Evolutionary conservation across 805 yeast species (phyloP), one percentile per base, ranked within the genome.

Genomic region (Metschnikowia santaceciliae): DNA sequence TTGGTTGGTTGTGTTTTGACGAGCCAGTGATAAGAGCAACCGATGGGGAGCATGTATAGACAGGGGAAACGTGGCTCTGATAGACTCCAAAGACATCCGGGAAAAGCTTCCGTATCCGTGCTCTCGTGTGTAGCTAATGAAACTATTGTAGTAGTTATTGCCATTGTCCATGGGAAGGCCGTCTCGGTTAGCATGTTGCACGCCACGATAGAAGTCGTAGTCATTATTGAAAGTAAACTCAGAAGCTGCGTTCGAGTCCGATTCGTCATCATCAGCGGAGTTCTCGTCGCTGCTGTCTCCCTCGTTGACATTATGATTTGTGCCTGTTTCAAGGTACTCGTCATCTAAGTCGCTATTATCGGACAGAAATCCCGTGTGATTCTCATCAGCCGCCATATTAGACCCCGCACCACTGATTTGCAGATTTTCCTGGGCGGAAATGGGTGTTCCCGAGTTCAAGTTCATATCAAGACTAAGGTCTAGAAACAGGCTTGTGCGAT

Each of bases 21-120:
- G 56, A 3, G 69, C 68, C 10, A 67, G 60, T 4, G 69, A 57
- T 2, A 68, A 57, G 6, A 68, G 58, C 19, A 67, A 53, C 36
- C 63, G 54, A 43, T 64, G 56, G 4, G 52, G 34, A 15, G 41
- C 42, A 19, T 41, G 26, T 17, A 42, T 17, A 3, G 47, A 44
- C 22, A n/a, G 41, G 5, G 41, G 34, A 17, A 44, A 36, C 13
- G 40, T 17, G 7, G 47, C 11, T 26, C 47, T 34, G 17, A 44
- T 14, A 15, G 47, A 44, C 17, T 23, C 40, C 39, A 35, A 23
- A 3, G 40, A 36, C 32, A 44, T 36, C 14, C 15, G 40, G 14
- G 47, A 36, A n/a, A 35, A 35, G 40, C 13, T 14, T 32, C 47
- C 37, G 17, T 44, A 14, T 15, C 40, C 47, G 14, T 44, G 32